phyloP scores from a whole-genome alignment of 148 eudicot genomes.

The Fagopyrum tataricum region DNA sequence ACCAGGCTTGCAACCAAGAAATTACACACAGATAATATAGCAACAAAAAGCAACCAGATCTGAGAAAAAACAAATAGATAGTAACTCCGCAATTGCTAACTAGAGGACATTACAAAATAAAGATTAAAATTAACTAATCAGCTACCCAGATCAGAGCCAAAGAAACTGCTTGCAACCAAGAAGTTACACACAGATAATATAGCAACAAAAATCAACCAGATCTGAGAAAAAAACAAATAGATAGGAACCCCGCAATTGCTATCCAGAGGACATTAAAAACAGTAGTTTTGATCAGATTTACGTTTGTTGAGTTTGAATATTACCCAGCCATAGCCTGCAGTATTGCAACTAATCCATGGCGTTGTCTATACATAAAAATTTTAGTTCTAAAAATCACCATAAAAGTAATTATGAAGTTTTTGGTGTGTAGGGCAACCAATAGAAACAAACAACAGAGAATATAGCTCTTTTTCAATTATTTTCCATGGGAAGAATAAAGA shows the following conservation, averaged over 20 bases:
- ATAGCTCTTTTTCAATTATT: background rate
- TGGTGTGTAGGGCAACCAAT: background rate
- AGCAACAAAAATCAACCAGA: background rate
- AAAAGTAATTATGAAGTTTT: too few relatives aligned
- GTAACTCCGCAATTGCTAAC: too few relatives aligned
- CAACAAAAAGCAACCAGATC: background rate
- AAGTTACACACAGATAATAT: background rate
- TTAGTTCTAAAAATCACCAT: too few relatives aligned
- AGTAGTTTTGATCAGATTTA: background rate
- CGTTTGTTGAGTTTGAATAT: background rate
- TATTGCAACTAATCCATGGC: background rate
- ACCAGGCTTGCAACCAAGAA: background rate
- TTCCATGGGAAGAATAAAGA: background rate
- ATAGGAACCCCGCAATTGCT: background rate
- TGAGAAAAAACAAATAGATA: background rate
- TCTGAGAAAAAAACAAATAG: background rate
- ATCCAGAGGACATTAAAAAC: background rate
- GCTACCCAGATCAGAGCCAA: background rate
- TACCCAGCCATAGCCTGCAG: constrained; percentile 1
- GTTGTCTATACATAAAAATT: background rate
- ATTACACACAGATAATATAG: background rate
- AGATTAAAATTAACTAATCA: background rate
- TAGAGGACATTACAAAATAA: background rate
- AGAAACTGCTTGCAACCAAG: background rate
- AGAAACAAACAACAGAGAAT: background rate